These are phyloP conservation scores for Mycena indigotica DNA, from an alignment of 768 basidiomycete species.

Conservation along the genomic window DNA sequence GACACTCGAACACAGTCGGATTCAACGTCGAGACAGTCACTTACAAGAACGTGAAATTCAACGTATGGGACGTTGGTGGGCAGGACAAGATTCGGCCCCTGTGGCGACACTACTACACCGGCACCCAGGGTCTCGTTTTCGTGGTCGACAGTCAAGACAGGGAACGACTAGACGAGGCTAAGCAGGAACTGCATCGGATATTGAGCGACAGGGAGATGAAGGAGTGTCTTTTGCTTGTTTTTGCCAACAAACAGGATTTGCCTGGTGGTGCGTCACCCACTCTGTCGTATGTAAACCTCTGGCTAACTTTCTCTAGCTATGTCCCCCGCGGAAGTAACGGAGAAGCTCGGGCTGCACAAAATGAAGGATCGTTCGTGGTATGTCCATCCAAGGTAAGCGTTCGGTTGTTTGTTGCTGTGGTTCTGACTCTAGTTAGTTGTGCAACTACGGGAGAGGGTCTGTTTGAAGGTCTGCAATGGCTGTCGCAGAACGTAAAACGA, in stretches of 20 bases:
- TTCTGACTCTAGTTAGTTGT: constrained; percentile 54
- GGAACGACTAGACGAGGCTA: constrained; percentile 95
- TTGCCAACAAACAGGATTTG: constrained; percentile 98
- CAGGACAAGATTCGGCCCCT: constrained; percentile 99
- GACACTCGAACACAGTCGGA: constrained; percentile 62
- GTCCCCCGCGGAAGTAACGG: constrained; percentile 99
- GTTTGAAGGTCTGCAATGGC: constrained; percentile 96
- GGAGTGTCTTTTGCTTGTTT: constrained; percentile 95
- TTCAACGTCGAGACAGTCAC: constrained; percentile 99
- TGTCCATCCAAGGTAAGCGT: constrained; percentile 91
- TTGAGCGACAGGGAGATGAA: constrained; percentile 98
- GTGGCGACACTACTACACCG: constrained; percentile 99
- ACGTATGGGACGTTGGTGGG: constrained; percentile 97
- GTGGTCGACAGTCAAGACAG: constrained; percentile 97
- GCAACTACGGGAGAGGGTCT: constrained; percentile 96
- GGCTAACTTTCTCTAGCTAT: constrained; percentile 62
- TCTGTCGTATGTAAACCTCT: constrained; percentile 1
- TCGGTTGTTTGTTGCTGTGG: neutral
- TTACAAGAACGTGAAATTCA: constrained; percentile 97
- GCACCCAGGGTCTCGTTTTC: constrained; percentile 97
- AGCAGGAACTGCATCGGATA: constrained; percentile 93
- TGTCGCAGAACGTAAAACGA: constrained; percentile 94
- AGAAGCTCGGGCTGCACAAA: constrained; percentile 90
- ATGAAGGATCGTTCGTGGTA: constrained; percentile 99
- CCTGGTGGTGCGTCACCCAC: constrained; percentile 73